A percentile compares a stretch with the other conserved stretches of the same genome.
These are phyloP conservation scores for Capsicum rhomboideum DNA, from an alignment of 257 asterid genomes.

Conservation along the genomic window DNA sequence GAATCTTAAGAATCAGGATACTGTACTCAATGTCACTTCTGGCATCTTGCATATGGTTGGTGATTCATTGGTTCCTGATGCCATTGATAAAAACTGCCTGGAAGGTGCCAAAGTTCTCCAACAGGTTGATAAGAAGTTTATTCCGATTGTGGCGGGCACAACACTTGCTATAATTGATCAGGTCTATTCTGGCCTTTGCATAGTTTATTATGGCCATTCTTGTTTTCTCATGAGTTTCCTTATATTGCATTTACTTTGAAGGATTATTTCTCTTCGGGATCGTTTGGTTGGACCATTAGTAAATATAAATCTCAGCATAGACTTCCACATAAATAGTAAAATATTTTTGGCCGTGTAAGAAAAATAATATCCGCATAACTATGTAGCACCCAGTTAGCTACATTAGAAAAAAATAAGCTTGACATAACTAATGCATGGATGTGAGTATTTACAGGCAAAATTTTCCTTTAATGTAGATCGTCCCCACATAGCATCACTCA, in stretches of 20 bases:
- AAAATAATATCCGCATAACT: not conserved
- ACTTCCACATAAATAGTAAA: not conserved
- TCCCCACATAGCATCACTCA: not conserved
- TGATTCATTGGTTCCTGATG: conserved; percentile 62
- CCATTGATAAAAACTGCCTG: conserved; percentile 65
- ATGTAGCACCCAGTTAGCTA: not conserved
- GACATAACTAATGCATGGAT: not conserved
- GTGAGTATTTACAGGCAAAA: not conserved
- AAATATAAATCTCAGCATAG: not conserved
- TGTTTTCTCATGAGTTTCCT: not conserved
- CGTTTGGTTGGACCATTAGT: not conserved
- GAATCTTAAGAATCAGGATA: conserved; percentile 30
- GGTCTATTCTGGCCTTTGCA: conserved; percentile 29
- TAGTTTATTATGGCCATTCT: not conserved
- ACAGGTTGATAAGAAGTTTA: conserved; percentile 94
- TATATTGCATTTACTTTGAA: not conserved
- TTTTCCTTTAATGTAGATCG: not conserved
- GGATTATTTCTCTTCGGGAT: not conserved
- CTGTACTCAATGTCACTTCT: conserved; percentile 62
- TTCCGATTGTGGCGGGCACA: conserved; percentile 72
- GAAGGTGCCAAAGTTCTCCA: conserved; percentile 72
- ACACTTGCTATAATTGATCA: conserved; percentile 82
- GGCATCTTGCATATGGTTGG: conserved; percentile 52
- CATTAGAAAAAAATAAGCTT: not conserved
- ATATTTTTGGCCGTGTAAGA: not conserved